Evolutionary conservation across 768 basidiomycete genomes (phyloP), one percentile per base, ranked within the genome.

Genomic region (Suillus clintonianus): DNA sequence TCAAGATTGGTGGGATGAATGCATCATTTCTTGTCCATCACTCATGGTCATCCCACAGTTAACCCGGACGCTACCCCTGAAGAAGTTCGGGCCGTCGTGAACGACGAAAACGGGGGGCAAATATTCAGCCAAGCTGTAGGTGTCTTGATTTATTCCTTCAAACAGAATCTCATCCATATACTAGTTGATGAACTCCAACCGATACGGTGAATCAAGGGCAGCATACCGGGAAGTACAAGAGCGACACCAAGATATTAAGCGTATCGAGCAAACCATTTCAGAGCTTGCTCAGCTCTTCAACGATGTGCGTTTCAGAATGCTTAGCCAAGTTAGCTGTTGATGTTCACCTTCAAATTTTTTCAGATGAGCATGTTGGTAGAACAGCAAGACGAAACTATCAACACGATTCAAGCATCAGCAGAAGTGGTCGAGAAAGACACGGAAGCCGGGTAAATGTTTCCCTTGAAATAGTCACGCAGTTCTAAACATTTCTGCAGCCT

Each of bases 141-240:
- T 70, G 0, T 27, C 14, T 41, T 48, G 2, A 27, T 30, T 59
- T 34, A 32, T 30, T 62, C 9, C 37, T 24, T 6, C 53, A 47
- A 50, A 41, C 53, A 19, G n/a, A 43, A 19, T 32, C 62, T 66
- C 24, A 51, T 60, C 8, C 22, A n/a, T 39, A 19, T 19, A 61
- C 48, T 68, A 96, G 92, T 83, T 97, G 67, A 83, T 96, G 82
- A 92, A 86, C 79, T 93, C 94, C 53, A 93, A 90, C 76, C 91
- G 93, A n/a, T 92, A 91, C 69, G 95, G 91, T 59, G 90, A 91
- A 72, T 94, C 96, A 53, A 84, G 90, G 60, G 90, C 90, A 11
- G 95, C 96, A 4, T 97, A 96, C 77, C 87, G 89, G 59, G 97
- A 99, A 74, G 97, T 98, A n/a, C 97, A 99, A 79, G 92, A 91